Conservation (phyloP, 2,329 filamentous ascomycete species). For the Fusarium torreyae region DNA sequence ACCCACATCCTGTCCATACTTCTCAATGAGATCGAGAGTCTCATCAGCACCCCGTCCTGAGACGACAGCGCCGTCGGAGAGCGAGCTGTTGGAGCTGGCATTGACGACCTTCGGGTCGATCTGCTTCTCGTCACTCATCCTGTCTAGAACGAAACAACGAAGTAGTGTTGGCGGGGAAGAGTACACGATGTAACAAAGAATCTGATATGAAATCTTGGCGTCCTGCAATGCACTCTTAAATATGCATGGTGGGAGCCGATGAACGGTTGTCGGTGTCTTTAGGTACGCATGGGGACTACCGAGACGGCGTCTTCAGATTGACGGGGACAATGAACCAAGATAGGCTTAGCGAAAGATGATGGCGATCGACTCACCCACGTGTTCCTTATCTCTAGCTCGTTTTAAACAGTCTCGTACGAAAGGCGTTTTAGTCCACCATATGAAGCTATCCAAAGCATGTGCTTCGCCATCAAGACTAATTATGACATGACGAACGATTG, state of each 20-base stretch:
- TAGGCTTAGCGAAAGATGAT: neutral
- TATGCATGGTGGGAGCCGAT: neutral
- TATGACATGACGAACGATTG: neutral
- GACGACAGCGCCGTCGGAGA: neutral
- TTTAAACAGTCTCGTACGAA: neutral
- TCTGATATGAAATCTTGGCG: neutral
- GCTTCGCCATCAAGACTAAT: neutral
- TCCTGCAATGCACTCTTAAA: neutral
- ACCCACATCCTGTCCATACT: neutral
- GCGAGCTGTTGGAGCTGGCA: neutral
- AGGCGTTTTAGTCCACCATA: neutral
- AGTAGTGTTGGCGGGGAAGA: no score
- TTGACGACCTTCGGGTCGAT: neutral
- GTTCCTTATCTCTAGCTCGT: neutral
- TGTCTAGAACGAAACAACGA: neutral
- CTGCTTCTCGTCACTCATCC: slow-evolving; percentile 5
- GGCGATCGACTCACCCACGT: no score
- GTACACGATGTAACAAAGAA: no score
- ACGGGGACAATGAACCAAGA: neutral
- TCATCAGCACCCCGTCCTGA: slow-evolving; percentile 10
- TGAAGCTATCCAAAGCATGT: neutral
- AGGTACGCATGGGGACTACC: neutral
- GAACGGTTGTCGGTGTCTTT: neutral
- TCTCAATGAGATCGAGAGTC: slow-evolving; percentile 9
- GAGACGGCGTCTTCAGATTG: neutral